Conservation (phyloP, 2,329 filamentous ascomycete genomes). For the Exserohilum rostratum region DNA sequence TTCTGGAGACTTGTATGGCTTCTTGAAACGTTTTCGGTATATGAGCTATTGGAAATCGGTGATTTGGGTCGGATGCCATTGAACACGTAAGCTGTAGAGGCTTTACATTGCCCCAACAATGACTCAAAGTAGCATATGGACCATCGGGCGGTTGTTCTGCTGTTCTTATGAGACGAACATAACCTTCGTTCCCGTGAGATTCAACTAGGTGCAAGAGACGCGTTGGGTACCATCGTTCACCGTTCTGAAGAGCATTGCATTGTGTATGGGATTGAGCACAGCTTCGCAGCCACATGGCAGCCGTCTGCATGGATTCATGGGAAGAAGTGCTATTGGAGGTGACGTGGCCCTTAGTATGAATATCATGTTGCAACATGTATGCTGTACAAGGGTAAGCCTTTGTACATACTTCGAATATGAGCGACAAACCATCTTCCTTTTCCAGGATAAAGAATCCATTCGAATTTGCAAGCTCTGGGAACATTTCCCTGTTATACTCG, state of each 20-base stretch:
- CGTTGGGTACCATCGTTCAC: slow-evolving; percentile 7
- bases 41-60: neutral
- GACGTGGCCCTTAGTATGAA: neutral
- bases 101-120: slow-evolving; percentile 11
- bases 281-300: slow-evolving; percentile 1
- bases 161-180: slow-evolving; percentile 9
- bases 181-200: neutral
- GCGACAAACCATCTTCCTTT: neutral
- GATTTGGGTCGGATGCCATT: neutral
- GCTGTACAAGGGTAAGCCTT: neutral
- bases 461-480: neutral
- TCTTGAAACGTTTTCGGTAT: slow-evolving; percentile 26
- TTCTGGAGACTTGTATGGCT: slow-evolving; percentile 16
- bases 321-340: neutral
- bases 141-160: neutral
- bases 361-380: neutral
- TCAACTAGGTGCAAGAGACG: slow-evolving; percentile 10
- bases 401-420: neutral
- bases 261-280: slow-evolving; percentile 1
- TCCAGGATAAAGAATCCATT: neutral
- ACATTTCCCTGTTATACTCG: neutral
- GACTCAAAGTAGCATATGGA: slow-evolving; percentile 14
- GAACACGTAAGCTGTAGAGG: slow-evolving; percentile 7
- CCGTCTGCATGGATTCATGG: neutral
- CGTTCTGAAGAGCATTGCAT: neutral